phyloP scores from a whole-genome alignment of 1,139 yeast species.

The Yamadazyma epiphylla region DNA sequence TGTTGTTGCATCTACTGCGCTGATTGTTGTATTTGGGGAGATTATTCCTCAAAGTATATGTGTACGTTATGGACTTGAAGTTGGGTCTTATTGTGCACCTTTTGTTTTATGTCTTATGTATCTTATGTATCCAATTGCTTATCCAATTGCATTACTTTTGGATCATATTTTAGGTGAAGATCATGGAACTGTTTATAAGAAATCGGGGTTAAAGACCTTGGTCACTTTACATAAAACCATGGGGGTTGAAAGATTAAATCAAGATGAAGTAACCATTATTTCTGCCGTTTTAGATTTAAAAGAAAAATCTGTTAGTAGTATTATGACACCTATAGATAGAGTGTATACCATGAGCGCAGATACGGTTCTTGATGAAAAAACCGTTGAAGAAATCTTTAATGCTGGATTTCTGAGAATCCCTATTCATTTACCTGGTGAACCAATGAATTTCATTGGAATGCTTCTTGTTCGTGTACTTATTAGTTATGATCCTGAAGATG shows the following conservation, averaged over 20 bases:
- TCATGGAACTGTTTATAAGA: slow-evolving; percentile 92
- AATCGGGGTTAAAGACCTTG: slow-evolving; percentile 87
- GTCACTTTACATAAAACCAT: slow-evolving; percentile 90
- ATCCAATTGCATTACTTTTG: slow-evolving; percentile 79
- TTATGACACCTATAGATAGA: slow-evolving; percentile 93
- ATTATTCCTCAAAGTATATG: slow-evolving; percentile 93
- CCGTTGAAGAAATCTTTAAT: slow-evolving; percentile 86
- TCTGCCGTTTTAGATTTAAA: slow-evolving; percentile 91
- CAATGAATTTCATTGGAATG: slow-evolving; percentile 92
- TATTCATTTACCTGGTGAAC: slow-evolving; percentile 88
- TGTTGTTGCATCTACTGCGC: slow-evolving; percentile 84
- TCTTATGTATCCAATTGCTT: slow-evolving; percentile 86
- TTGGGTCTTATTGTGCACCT: slow-evolving; percentile 89
- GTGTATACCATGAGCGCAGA: slow-evolving; percentile 90
- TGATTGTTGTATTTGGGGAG: slow-evolving; percentile 94
- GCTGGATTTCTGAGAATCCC: slow-evolving; percentile 96
- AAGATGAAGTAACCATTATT: slow-evolving; percentile 94
- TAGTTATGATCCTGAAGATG: slow-evolving; percentile 96
- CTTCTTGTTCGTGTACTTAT: slow-evolving; percentile 85
- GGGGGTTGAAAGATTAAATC: slow-evolving; percentile 92
- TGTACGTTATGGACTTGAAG: slow-evolving; percentile 87
- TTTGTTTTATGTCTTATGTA: slow-evolving; percentile 86
- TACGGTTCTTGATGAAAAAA: slow-evolving; percentile 72
- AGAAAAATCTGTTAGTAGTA: slow-evolving; percentile 79
- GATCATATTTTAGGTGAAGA: slow-evolving; percentile 89